Conservation (phyloP, 2,329 filamentous ascomycete species). For the Pyricularia sp. region DNA sequence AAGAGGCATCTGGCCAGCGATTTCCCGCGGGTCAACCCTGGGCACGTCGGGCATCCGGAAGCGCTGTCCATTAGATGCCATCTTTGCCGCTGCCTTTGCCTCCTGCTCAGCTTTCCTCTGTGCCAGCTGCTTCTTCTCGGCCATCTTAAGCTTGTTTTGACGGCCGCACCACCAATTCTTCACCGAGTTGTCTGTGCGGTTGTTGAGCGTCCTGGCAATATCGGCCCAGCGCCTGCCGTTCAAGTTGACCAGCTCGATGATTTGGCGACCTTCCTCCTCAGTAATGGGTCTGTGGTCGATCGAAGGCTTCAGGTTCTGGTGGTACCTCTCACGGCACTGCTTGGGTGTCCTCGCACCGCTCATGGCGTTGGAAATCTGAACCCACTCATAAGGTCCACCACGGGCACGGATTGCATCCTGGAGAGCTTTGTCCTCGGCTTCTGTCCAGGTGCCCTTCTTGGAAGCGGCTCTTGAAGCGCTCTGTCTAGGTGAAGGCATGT, state of each 20-base stretch:
- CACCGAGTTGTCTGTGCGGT: slow-evolving; percentile 87
- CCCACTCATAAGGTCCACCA: slow-evolving; percentile 44
- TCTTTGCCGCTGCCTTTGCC: neutral
- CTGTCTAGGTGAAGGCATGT: neutral
- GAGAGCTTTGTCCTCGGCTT: slow-evolving; percentile 46
- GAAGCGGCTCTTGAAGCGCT: neutral
- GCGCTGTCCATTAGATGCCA: neutral
- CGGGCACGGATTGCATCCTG: neutral
- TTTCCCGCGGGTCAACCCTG: neutral
- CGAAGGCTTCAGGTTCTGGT: slow-evolving; percentile 79
- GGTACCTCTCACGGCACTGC: slow-evolving; percentile 89
- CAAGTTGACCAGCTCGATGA: slow-evolving; percentile 66
- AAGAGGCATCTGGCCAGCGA: neutral
- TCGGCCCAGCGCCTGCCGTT: slow-evolving; percentile 90
- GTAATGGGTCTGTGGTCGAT: slow-evolving; percentile 68
- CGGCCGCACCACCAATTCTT: slow-evolving; percentile 99
- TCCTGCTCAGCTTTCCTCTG: neutral
- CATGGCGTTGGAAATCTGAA: slow-evolving; percentile 69
- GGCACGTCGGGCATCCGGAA: neutral
- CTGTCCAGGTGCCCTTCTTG: slow-evolving; percentile 60
- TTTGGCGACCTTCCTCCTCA: slow-evolving; percentile 58
- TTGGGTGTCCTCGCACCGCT: slow-evolving; percentile 69
- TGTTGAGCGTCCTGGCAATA: slow-evolving; percentile 72
- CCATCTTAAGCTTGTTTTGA: slow-evolving; percentile 66
- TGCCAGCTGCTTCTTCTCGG: slow-evolving; percentile 12